Base-by-base conservation (phyloP, 2,329 filamentous ascomycete genomes). In the Diaporthe ampelina region DNA sequence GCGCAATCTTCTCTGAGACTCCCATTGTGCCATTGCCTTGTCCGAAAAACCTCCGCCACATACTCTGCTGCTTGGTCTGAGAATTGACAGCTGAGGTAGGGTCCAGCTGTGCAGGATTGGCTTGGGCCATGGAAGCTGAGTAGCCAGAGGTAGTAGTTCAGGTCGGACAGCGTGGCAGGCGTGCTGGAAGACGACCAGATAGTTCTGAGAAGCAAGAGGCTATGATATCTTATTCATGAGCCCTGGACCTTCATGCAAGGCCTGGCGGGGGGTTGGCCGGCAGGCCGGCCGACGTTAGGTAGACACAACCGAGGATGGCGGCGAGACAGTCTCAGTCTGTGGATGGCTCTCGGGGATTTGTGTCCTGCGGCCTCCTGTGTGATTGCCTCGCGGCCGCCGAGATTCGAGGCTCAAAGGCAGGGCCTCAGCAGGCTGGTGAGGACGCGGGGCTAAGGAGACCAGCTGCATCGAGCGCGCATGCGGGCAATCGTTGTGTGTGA, bases 111-210 rank as follows among this genome's bases (percentile, higher is more conserved):
- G 76, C 72, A 52, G 75, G 43, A 19, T 77, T 77, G 54, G 74
- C 70, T 77, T 80, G 78, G 77, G 79, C 79, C 81, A 82, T 82
- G 76, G 72, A 48, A 56, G 45, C 32, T 26, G 74, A 35, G 29
- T 50, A 19, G 43, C 54, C 40, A 45, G 37, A 24, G 37, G 37
- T 1, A 17, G 26, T 40, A 69, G 56, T 57, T n/a, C 43, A 35
- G 45, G 45, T 29, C 48, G 32, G 56, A 15, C 56, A 45, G 50
- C 11, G 37, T 26, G 40, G 37, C 50, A 19, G n/a, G 58, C n/a
- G 56, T 29, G 26, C 6, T 52, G 24, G 26, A n/a, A 15, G 19
- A 24, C 32, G 68, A 57, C 61, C 19, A 43, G 15, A 45, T 58
- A 52, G n/a, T 29, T 48, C 19, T 68, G 48, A 29, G 8, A 29